Conservation (phyloP, 345 rosid genomes). For the Citrus maxima region DNA sequence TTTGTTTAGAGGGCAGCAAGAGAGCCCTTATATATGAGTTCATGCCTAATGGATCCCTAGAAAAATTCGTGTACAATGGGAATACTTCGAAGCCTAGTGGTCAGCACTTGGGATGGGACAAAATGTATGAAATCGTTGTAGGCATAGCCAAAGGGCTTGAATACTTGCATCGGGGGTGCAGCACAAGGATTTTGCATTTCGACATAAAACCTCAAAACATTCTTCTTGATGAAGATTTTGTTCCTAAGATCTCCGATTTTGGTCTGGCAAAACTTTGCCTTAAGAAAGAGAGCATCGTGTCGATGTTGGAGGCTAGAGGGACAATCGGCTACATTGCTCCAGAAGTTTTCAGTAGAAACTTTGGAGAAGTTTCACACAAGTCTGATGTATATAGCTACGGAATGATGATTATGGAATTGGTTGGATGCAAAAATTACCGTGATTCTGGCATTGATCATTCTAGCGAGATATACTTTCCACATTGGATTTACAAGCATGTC, state of each 20-base stretch:
- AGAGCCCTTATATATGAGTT: constrained; percentile 31
- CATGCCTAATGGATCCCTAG: constrained; percentile 32
- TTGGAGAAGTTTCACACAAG: constrained; percentile 21
- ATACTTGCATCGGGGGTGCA: constrained; percentile 34
- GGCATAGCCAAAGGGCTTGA: constrained; percentile 33
- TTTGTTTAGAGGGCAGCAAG: not conserved
- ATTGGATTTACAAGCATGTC: constrained; percentile 14
- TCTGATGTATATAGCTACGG: constrained; percentile 31
- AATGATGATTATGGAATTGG: constrained; percentile 25
- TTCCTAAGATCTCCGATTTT: constrained; percentile 18
- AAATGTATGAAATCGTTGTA: constrained; percentile 2
- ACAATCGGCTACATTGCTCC: constrained; percentile 22
- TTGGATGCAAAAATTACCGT: not conserved
- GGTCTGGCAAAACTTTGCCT: constrained; percentile 18
- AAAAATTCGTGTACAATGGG: constrained; percentile 14
- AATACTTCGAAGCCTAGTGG: not conserved
- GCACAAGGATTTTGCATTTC: constrained; percentile 30
- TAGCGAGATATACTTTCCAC: constrained; percentile 19
- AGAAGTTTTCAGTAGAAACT: constrained; percentile 16
- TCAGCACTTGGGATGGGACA: constrained; percentile 14
- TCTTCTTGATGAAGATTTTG: constrained; percentile 11
- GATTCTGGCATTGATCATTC: not conserved
- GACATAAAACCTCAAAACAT: constrained; percentile 29
- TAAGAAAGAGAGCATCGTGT: constrained; percentile 14
- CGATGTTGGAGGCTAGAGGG: constrained; percentile 15